Percentiles rank a stretch among this genome's conserved stretches.
Conservation (phyloP, 2,329 filamentous ascomycete genomes). For the Penicillium verrucosum region DNA sequence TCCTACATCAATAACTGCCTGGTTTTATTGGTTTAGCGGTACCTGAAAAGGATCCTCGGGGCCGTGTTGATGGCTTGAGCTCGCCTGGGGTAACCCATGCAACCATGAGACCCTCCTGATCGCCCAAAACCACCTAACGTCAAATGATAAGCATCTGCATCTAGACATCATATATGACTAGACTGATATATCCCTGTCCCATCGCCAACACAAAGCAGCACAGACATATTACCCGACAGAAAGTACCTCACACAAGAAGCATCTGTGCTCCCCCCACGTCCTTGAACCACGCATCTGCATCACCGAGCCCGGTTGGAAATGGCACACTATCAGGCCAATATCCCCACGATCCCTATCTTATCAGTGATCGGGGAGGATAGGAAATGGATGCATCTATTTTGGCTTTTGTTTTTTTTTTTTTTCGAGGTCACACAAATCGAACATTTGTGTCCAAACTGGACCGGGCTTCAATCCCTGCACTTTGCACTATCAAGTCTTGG, state of each 20-base stretch:
- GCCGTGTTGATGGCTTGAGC: constrained; percentile 1
- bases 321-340: not conserved
- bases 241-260: not conserved
- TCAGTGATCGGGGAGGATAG: not conserved
- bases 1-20: not conserved
- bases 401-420: not conserved
- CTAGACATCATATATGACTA: not conserved
- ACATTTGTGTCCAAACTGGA: constrained; percentile 1
- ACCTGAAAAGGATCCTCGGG: not conserved
- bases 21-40: not conserved
- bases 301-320: not conserved
- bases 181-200: not conserved
- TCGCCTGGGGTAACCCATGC: constrained; percentile 1
- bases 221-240: constrained; percentile 5
- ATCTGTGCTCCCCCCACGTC: not conserved
- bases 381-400: not conserved
- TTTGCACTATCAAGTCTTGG: constrained; percentile 9
- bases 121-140: not conserved
- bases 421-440: constrained; percentile 4
- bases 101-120: not conserved
- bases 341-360: constrained; percentile 5
- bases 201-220: not conserved
- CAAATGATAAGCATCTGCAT: not conserved
- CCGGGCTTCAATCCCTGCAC: constrained; percentile 1
- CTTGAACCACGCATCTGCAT: constrained; percentile 7